Evolutionary conservation across 306 rosid species (phyloP), one percentile per base, ranked within the genome.

Genomic region (Lathyrus oleraceus): DNA sequence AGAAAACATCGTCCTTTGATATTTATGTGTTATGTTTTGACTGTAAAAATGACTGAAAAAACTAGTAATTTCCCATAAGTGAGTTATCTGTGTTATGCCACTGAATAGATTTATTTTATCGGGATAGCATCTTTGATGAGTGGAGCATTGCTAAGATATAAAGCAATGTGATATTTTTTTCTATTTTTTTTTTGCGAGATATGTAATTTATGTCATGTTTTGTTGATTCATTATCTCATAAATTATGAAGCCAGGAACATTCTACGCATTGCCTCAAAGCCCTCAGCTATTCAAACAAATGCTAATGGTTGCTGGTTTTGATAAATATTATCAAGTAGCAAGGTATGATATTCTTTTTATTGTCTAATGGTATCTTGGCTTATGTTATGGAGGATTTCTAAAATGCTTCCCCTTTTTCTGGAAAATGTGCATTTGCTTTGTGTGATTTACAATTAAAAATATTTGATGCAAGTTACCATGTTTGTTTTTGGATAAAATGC

Each of bases 231-330:
- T 58, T 82, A 36, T 75, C 64, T 13, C 76, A 67, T 85, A 52
- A 81, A 76, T 82, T 83, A 77, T 90, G 91, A 90, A 94, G 98
- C 92, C 96, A 87, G 98, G 98, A 81, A 86, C 97, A 70, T 88
- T 90, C 85, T 94, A 88, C 74, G 97, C 97, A 48, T 83, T 94
- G 86, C 98, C 96, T 54, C 98, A 94, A 88, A 94, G 98, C 80
- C 98, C 98, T 0, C 97, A 88, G 83, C 86, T 94, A 64, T 94
- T 91, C 82, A 94, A 94, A 83, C 98, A 94, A 85, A 90, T 90
- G 98, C 82, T 94, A 72, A 90, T 88, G 98, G 97, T 94, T 16
- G 85, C 97, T 75, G 97, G 98, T 73, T 94, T 88, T 80, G 97
- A 90, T 69, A 90, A 82, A 81, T 94, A 94, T 70, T 94, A 94